Conservation (phyloP, 257 asterid species). For the Lantana camara region DNA sequence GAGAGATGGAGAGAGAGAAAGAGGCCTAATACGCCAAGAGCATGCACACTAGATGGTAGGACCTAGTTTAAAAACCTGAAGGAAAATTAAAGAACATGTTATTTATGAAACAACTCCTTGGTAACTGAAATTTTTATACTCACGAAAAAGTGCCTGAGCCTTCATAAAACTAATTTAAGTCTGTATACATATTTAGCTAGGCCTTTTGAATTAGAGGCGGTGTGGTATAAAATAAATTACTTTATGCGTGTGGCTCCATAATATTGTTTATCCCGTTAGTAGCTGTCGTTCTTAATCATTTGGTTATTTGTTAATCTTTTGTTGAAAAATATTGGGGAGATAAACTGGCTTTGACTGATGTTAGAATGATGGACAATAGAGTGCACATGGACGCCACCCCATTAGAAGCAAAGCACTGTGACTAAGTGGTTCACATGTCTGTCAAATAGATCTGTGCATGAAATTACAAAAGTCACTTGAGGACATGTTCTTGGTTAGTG, state of each 20-base stretch:
- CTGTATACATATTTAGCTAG: slow-evolving; percentile 22
- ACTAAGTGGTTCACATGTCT: slow-evolving; percentile 76
- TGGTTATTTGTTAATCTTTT: slow-evolving; percentile 31
- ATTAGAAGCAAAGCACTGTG: slow-evolving; percentile 35
- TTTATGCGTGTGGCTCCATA: slow-evolving; percentile 22
- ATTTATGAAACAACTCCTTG: slow-evolving; percentile 10
- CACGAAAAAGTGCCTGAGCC: slow-evolving; percentile 24
- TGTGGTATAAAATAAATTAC: slow-evolving; percentile 23
- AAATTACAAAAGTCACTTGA: slow-evolving; percentile 43
- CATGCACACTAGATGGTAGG: slow-evolving; percentile 49
- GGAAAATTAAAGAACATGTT: slow-evolving; percentile 27
- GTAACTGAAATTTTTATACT: slow-evolving; percentile 11
- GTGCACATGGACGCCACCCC: slow-evolving; percentile 83
- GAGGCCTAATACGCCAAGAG: slow-evolving; percentile 68
- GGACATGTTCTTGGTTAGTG: slow-evolving; percentile 39
- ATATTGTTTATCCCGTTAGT: slow-evolving; percentile 14
- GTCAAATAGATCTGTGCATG: slow-evolving; percentile 50
- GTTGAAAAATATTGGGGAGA: slow-evolving; percentile 24
- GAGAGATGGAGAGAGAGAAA: slow-evolving; percentile 20
- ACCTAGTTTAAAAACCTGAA: slow-evolving; percentile 35
- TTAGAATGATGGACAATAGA: slow-evolving; percentile 34
- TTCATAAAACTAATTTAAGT: slow-evolving; percentile 2
- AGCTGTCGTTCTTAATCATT: slow-evolving; percentile 45
- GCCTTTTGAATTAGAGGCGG: slow-evolving; percentile 26
- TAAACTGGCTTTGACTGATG: slow-evolving; percentile 29